phyloP scores from a whole-genome alignment of 331 rosid species.

The Pyracantha coccinea region DNA sequence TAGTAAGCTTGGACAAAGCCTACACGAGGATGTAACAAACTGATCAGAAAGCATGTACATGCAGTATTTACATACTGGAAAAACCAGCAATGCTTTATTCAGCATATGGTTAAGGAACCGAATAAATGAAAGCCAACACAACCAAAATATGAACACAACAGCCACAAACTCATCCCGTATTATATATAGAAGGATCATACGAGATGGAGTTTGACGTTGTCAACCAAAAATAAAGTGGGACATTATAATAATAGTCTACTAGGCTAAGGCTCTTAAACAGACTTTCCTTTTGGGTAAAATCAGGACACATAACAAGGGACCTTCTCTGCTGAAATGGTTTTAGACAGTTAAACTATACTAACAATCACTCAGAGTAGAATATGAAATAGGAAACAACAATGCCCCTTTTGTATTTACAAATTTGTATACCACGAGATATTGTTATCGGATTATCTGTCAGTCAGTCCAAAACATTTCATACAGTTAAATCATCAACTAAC shows the following conservation, averaged over 20 bases:
- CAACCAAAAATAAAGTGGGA: not conserved
- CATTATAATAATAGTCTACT: not conserved
- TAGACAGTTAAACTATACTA: not conserved
- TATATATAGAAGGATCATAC: not conserved
- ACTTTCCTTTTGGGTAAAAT: not conserved
- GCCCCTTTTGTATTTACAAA: not conserved
- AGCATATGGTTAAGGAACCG: not conserved
- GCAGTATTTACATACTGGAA: not conserved
- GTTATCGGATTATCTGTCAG: not conserved
- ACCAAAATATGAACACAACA: not conserved
- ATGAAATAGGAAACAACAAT: not conserved
- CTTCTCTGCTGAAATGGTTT: not conserved
- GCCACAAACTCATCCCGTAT: constrained; percentile 10
- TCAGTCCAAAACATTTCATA: not conserved
- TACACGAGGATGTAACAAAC: constrained; percentile 20
- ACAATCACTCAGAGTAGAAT: not conserved
- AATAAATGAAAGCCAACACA: not conserved
- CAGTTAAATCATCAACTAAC: not conserved
- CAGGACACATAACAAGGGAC: not conserved
- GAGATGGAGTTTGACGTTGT: not conserved
- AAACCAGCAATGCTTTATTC: not conserved
- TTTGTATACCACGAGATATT: not conserved
- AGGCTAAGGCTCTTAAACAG: not conserved
- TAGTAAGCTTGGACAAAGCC: constrained; percentile 66
- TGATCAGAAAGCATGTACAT: constrained; percentile 10